phyloP scores from a whole-genome alignment of 2,329 filamentous ascomycete species.

The Penicillium digitatum region DNA sequence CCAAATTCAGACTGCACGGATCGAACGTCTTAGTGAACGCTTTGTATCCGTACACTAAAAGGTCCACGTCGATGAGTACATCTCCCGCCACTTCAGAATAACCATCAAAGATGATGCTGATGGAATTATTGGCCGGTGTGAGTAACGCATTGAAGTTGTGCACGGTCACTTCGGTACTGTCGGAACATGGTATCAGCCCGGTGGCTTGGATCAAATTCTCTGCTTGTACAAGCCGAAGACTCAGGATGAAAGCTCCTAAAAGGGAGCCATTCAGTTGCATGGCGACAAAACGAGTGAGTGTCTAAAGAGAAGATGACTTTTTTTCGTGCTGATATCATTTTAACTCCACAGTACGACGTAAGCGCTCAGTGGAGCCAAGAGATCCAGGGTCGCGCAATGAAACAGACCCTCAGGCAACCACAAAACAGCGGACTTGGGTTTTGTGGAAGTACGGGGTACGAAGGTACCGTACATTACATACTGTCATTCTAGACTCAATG shows the following conservation, averaged over 20 bases:
- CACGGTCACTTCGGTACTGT: constrained; percentile 15
- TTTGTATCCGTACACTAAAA: constrained; percentile 78
- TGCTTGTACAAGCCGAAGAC: constrained; percentile 11
- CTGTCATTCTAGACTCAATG: too few species aligned
- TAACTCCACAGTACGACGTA: constrained; percentile 13
- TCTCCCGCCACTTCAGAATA: constrained; percentile 80
- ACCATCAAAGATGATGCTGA: constrained; percentile 61
- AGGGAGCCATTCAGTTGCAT: constrained; percentile 5
- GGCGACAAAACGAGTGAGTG: constrained; percentile 2
- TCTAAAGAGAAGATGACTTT: not conserved
- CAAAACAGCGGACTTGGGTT: not conserved
- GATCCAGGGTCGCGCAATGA: constrained; percentile 2
- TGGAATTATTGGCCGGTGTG: constrained; percentile 44
- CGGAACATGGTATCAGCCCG: constrained; percentile 17
- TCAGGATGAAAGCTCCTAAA: constrained; percentile 1
- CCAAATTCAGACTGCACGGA: constrained; percentile 67
- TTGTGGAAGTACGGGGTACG: not conserved
- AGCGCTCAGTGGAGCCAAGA: constrained; percentile 8
- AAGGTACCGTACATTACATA: not conserved
- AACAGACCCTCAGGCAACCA: constrained; percentile 5
- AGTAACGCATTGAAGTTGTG: constrained; percentile 37
- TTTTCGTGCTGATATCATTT: constrained; percentile 11
- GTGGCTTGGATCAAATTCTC: constrained; percentile 16
- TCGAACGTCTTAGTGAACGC: constrained; percentile 65
- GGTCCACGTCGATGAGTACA: constrained; percentile 69